A percentile compares a stretch with the other conserved stretches of the same genome.
Evolutionary conservation across 495 filamentous ascomycete species (phyloP).

Genomic region (Lasiosphaeria hispida): DNA sequence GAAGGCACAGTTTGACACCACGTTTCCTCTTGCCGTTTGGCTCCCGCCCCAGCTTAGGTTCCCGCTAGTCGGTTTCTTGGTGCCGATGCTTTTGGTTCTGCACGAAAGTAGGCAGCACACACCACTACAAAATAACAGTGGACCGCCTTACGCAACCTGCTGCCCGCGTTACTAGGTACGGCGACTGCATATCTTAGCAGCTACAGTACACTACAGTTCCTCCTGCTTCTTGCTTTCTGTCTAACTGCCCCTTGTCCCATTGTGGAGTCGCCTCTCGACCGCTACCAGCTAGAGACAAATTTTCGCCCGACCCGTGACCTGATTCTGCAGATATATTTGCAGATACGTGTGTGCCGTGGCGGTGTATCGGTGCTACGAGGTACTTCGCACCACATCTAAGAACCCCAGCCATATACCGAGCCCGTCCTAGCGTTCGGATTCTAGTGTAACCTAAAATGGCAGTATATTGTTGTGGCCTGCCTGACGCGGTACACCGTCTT

Average conservation of each 20-base stretch:
- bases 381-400: not conserved
- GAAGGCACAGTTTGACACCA: too few relatives aligned
- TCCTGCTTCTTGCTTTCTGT: not conserved
- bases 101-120: too few relatives aligned
- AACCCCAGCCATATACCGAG: not conserved
- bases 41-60: slow-evolving; percentile 5
- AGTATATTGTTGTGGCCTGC: not conserved
- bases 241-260: not conserved
- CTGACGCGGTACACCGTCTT: not conserved
- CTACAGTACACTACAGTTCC: not conserved
- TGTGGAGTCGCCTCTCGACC: slow-evolving; percentile 1
- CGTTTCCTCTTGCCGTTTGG: slow-evolving; percentile 7
- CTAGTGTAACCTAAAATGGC: not conserved
- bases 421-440: not conserved
- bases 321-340: slow-evolving; percentile 12
- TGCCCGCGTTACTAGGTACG: not conserved
- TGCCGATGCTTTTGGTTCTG: not conserved
- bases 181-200: not conserved
- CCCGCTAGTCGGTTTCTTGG: not conserved
- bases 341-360: slow-evolving; percentile 11
- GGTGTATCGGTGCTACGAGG: slow-evolving; percentile 7
- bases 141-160: not conserved
- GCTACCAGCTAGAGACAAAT: not conserved
- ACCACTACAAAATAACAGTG: not conserved
- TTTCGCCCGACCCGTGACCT: slow-evolving; percentile 15